Percentiles rank a stretch among this genome's conserved stretches.
Conservation (phyloP, 129 eudicot genomes). For the Kitagawia praeruptora region DNA sequence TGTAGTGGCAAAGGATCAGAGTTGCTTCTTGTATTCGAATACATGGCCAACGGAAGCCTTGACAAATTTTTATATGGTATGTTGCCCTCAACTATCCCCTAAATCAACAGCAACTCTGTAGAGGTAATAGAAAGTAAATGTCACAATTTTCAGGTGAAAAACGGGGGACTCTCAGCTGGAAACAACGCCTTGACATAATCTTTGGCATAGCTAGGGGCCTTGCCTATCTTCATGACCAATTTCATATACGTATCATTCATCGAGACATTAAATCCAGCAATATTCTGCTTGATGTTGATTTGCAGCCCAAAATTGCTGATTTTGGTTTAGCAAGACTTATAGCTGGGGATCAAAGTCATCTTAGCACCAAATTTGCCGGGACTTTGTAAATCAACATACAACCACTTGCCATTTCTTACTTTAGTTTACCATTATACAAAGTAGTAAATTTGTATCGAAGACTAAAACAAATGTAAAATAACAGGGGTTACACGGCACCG, state of each 20-base stretch:
- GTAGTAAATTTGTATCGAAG: neutral
- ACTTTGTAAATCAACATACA: neutral
- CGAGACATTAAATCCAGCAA: conserved; percentile 10
- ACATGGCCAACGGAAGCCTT: conserved; percentile 5
- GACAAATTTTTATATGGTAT: conserved; percentile 8
- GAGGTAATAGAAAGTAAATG: neutral
- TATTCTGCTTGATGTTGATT: conserved; percentile 7
- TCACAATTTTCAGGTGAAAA: conserved; percentile 2
- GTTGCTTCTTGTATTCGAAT: neutral
- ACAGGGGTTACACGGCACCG: conserved; percentile 5
- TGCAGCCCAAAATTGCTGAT: conserved; percentile 5
- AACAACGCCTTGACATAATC: neutral
- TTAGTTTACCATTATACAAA: neutral
- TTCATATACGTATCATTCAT: neutral
- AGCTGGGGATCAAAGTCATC: conserved; percentile 7
- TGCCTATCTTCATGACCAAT: conserved; percentile 1
- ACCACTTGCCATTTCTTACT: neutral
- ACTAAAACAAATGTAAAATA: neutral
- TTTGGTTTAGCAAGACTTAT: conserved; percentile 3
- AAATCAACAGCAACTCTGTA: neutral
- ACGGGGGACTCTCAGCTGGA: conserved; percentile 5
- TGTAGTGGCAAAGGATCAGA: conserved; percentile 4
- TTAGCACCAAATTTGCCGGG: conserved; percentile 5
- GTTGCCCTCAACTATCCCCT: conserved; percentile 2
- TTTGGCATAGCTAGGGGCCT: conserved; percentile 8